A percentile compares a stretch with the other conserved stretches of the same genome.
These are phyloP conservation scores for Euphorbia corollata DNA, from an alignment of 441 rosid species.

Conservation along the genomic window DNA sequence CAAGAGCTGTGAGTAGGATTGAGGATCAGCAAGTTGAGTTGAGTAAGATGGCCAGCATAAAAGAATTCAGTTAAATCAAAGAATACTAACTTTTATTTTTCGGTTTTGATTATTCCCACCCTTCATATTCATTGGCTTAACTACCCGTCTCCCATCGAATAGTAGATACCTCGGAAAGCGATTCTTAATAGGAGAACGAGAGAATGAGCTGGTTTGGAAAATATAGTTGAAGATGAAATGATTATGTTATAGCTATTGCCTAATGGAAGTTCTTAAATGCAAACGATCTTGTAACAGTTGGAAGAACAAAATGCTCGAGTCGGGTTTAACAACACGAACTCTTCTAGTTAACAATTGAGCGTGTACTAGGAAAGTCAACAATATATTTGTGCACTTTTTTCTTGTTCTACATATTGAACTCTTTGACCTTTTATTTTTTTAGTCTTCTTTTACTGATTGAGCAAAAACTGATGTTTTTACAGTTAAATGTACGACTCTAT, in stretches of 20 bases:
- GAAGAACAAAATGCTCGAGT: too few relatives aligned
- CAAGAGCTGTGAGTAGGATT: slow-evolving; percentile 58
- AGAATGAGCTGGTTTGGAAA: too few relatives aligned
- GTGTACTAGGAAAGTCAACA: too few relatives aligned
- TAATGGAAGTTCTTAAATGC: background rate
- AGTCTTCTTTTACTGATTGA: too few relatives aligned
- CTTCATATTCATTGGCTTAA: background rate
- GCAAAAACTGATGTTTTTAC: too few relatives aligned
- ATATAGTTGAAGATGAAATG: background rate
- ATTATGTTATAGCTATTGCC: background rate
- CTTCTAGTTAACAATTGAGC: too few relatives aligned
- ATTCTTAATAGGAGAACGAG: background rate
- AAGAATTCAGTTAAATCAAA: slow-evolving; percentile 30
- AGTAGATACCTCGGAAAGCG: background rate
- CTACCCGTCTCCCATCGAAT: background rate
- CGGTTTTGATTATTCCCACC: background rate
- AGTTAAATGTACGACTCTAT: too few relatives aligned
- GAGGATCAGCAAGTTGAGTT: slow-evolving; percentile 68
- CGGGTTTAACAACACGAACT: too few relatives aligned
- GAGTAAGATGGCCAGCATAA: slow-evolving; percentile 42
- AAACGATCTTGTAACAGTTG: background rate
- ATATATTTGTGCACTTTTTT: too few relatives aligned
- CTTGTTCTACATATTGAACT: too few relatives aligned
- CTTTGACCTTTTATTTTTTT: too few relatives aligned
- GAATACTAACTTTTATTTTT: background rate